A percentile compares a stretch with the other conserved stretches of the same genome.
Evolutionary conservation across 116 monocot species (phyloP).

Genomic region (Trichopus zeylanicus): DNA sequence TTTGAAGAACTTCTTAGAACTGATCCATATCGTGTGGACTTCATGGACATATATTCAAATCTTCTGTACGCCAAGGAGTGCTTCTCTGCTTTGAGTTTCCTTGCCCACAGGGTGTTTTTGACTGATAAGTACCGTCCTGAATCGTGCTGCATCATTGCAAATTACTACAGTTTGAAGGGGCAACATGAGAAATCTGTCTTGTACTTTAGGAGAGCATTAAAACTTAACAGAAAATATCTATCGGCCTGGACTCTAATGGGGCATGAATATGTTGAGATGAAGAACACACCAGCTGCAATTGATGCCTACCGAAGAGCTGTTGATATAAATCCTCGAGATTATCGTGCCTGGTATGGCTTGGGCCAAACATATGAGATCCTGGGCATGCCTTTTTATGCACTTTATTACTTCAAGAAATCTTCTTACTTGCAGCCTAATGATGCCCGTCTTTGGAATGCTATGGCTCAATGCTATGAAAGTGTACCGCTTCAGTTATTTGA

Average conservation of each 20-base stretch:
- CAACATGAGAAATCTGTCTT: conserved; percentile 94
- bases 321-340: conserved; percentile 89
- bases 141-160: conserved; percentile 91
- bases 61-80: conserved; percentile 82
- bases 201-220: conserved; percentile 83
- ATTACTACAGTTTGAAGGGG: conserved; percentile 94
- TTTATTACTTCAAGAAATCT: conserved; percentile 76
- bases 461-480: conserved; percentile 90
- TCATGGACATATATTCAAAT: conserved; percentile 97
- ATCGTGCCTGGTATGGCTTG: conserved; percentile 91
- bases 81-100: conserved; percentile 58
- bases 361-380: conserved; percentile 96
- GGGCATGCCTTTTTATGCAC: conserved; percentile 86
- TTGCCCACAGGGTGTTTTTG: conserved; percentile 88
- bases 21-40: conserved; percentile 85
- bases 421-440: conserved; percentile 75
- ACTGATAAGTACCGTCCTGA: conserved; percentile 92
- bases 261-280: conserved; percentile 98
- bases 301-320: conserved; percentile 88
- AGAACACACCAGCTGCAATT: conserved; percentile 97
- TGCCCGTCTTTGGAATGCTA: conserved; percentile 76
- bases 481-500: conserved; percentile 70
- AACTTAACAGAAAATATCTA: conserved; percentile 77
- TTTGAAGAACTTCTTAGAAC: conserved; percentile 91
- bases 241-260: conserved; percentile 97